Evolutionary conservation across 345 rosid species (phyloP).

Genomic region (Raphanus sativus): DNA sequence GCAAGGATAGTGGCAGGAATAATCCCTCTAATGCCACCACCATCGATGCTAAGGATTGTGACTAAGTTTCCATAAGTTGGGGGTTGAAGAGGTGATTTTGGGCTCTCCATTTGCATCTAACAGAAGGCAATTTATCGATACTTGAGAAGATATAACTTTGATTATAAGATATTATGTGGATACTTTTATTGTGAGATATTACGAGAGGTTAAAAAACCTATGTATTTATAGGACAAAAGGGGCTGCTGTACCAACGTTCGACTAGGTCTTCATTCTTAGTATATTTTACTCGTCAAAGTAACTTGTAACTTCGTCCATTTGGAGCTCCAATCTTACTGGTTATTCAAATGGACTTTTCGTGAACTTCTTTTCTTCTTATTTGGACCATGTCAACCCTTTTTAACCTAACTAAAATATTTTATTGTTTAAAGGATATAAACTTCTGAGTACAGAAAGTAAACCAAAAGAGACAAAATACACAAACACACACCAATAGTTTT

Average conservation of each 20-base stretch:
- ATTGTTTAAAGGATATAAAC: background rate
- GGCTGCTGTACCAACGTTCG: background rate
- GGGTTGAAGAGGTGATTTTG: constrained; percentile 55
- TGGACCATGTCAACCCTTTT: constrained; percentile 27
- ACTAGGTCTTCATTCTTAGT: constrained; percentile 10
- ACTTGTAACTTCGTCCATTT: background rate
- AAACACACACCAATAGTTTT: too few species aligned
- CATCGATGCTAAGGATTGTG: constrained; percentile 75
- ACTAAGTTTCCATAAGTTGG: constrained; percentile 53
- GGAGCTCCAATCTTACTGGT: constrained; percentile 11
- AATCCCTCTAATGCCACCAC: constrained; percentile 79
- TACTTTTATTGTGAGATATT: constrained; percentile 10
- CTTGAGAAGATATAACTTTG: background rate
- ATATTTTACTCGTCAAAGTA: constrained; percentile 1
- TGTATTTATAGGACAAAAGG: constrained; percentile 19
- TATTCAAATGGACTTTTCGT: constrained; percentile 14
- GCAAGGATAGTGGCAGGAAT: constrained; percentile 62
- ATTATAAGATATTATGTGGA: background rate
- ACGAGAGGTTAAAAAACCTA: background rate
- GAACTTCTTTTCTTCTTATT: constrained; percentile 1
- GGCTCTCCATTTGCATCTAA: constrained; percentile 38
- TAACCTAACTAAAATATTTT: background rate
- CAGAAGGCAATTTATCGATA: background rate
- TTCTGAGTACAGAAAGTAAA: background rate
- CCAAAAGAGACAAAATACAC: too few species aligned